Evolutionary conservation across 345 rosid species (phyloP).

Genomic region (Orychophragmus violaceus): DNA sequence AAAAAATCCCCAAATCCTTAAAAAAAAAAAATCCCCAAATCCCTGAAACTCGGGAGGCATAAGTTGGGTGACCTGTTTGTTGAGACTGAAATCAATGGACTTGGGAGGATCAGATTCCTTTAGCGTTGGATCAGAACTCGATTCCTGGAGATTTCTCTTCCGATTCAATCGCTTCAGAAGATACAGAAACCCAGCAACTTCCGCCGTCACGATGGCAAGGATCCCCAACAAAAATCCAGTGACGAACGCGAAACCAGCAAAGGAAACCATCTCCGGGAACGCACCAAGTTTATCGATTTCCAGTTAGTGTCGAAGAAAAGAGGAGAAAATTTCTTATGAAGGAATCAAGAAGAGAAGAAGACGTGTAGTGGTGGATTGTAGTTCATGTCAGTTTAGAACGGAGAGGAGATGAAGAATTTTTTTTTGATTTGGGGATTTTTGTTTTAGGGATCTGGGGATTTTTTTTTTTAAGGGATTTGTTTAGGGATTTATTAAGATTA

Average conservation of each 20-base stretch:
- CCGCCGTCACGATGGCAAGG: slow-evolving; percentile 24
- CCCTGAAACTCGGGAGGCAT: too few relatives aligned
- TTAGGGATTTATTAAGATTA: too few relatives aligned
- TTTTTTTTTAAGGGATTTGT: too few relatives aligned
- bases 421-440: too few relatives aligned
- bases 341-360: slow-evolving; percentile 23
- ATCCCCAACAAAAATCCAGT: slow-evolving; percentile 45
- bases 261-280: slow-evolving; percentile 24
- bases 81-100: slow-evolving; percentile 40
- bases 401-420: neutral
- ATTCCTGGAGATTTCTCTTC: slow-evolving; percentile 20
- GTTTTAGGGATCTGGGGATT: too few relatives aligned
- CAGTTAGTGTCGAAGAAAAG: neutral
- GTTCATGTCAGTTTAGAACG: slow-evolving; percentile 15
- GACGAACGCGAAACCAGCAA: slow-evolving; percentile 24
- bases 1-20: too few relatives aligned
- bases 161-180: slow-evolving; percentile 35
- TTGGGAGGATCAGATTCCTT: slow-evolving; percentile 36
- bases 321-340: slow-evolving; percentile 9
- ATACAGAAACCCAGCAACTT: slow-evolving; percentile 31
- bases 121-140: too few relatives aligned
- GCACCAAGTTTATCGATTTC: neutral
- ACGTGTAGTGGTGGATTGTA: slow-evolving; percentile 15
- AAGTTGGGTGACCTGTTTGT: slow-evolving; percentile 56
- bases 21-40: too few relatives aligned